Conservation (phyloP, 2,329 filamentous ascomycete genomes). For the Trichoderma aggressivum region DNA sequence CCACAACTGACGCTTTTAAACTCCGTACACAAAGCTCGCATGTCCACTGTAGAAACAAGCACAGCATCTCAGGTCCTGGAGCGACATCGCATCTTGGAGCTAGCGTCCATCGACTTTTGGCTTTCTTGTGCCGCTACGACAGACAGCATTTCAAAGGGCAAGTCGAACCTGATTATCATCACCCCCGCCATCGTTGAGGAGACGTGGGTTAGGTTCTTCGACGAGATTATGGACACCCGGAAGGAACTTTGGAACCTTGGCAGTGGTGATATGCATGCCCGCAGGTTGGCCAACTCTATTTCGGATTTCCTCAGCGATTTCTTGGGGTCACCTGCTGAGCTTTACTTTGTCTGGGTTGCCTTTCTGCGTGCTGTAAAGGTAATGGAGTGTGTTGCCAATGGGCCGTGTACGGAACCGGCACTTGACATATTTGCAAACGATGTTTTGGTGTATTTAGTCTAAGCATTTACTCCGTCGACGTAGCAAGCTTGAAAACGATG, state of each 20-base stretch:
- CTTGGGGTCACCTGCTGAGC: not conserved
- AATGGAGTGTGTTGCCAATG: not conserved
- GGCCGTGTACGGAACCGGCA: not conserved
- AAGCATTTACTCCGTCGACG: too few species aligned
- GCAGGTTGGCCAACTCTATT: not conserved
- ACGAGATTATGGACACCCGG: accelerated
- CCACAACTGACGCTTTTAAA: too few species aligned
- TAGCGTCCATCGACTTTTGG: too few species aligned
- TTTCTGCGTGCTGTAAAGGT: not conserved
- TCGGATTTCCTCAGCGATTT: not conserved
- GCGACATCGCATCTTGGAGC: too few species aligned
- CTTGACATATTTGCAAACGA: not conserved
- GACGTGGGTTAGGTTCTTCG: not conserved
- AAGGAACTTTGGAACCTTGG: not conserved
- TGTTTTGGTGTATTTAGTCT: not conserved
- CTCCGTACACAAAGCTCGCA: too few species aligned
- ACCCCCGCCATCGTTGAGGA: not conserved
- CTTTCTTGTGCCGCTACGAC: not conserved
- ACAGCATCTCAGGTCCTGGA: too few species aligned
- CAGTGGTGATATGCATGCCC: not conserved
- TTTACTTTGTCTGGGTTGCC: not conserved
- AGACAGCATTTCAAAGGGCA: not conserved
- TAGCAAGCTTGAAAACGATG: too few species aligned
- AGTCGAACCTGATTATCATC: not conserved
- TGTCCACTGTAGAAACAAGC: too few species aligned